Evolutionary conservation across 2,329 filamentous ascomycete genomes (phyloP).

Genomic region (Penicillium oxalicum): DNA sequence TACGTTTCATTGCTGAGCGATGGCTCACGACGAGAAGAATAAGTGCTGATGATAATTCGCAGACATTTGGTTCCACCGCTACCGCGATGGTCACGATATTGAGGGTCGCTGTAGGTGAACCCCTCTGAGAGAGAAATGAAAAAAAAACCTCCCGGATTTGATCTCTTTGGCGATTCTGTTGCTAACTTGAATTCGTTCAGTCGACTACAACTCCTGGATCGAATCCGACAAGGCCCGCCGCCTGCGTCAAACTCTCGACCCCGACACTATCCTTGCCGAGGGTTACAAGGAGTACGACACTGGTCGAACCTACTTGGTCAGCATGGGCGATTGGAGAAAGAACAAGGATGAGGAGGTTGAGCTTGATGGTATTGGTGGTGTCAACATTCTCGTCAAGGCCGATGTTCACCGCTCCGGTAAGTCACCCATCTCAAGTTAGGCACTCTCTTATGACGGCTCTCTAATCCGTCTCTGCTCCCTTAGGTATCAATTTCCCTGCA

Average conservation of each 20-base stretch:
- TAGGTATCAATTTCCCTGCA: constrained; percentile 93
- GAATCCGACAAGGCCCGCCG: constrained; percentile 80
- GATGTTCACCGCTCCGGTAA: constrained; percentile 91
- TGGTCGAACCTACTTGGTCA: constrained; percentile 80
- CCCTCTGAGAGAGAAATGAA: no score
- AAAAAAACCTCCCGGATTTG: not conserved
- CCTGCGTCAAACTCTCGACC: constrained; percentile 65
- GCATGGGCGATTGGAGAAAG: constrained; percentile 84
- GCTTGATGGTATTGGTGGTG: constrained; percentile 91
- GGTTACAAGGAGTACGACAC: constrained; percentile 94
- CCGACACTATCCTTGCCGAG: constrained; percentile 81
- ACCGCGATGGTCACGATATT: constrained; percentile 72
- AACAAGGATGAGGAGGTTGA: constrained; percentile 90
- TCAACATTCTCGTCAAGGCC: constrained; percentile 95
- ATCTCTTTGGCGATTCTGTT: constrained; percentile 11
- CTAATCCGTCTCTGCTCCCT: not conserved
- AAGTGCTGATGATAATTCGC: constrained; percentile 16
- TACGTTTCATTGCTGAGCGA: constrained; percentile 47
- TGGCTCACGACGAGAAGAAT: not conserved
- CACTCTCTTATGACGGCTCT: constrained; percentile 15
- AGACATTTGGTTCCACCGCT: constrained; percentile 98
- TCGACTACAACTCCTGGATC: constrained; percentile 99
- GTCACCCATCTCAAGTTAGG: constrained; percentile 13
- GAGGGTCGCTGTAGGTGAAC: constrained; percentile 78
- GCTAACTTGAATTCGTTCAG: constrained; percentile 40